Evolutionary conservation across 305 asterid species (phyloP).

Genomic region (Fraxinus dipetala): DNA sequence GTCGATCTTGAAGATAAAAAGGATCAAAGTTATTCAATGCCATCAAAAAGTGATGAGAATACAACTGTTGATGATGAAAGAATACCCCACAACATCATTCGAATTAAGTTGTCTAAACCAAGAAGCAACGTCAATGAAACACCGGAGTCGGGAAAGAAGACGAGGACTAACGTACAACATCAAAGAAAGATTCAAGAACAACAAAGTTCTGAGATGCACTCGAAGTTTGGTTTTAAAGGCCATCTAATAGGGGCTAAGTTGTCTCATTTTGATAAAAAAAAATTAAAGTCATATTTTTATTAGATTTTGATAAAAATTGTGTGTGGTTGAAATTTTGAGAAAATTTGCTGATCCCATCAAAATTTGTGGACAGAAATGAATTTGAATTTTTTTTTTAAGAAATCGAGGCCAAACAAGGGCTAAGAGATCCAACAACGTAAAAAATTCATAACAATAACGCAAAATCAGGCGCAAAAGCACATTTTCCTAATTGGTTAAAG

Average conservation of each 20-base stretch:
- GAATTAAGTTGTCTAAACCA: neutral
- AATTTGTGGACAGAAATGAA: neutral
- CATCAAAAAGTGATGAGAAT: neutral
- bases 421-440: too few species aligned
- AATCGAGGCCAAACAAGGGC: too few species aligned
- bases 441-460: neutral
- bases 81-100: neutral
- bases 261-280: too few species aligned
- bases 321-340: too few species aligned
- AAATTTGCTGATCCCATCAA: too few species aligned
- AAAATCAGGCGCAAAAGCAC: neutral
- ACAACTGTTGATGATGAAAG: neutral
- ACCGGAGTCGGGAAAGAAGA: neutral
- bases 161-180: neutral
- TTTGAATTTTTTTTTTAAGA: neutral
- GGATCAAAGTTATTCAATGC: neutral
- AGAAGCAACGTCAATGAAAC: neutral
- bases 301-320: too few species aligned
- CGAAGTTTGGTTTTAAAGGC: neutral
- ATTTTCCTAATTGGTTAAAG: neutral
- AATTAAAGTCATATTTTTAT: too few species aligned
- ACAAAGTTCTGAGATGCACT: neutral
- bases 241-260: too few species aligned
- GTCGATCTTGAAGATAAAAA: neutral
- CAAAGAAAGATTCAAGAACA: neutral